Base-by-base conservation (phyloP, 2,329 filamentous ascomycete species). In the Colletotrichum lentis region DNA sequence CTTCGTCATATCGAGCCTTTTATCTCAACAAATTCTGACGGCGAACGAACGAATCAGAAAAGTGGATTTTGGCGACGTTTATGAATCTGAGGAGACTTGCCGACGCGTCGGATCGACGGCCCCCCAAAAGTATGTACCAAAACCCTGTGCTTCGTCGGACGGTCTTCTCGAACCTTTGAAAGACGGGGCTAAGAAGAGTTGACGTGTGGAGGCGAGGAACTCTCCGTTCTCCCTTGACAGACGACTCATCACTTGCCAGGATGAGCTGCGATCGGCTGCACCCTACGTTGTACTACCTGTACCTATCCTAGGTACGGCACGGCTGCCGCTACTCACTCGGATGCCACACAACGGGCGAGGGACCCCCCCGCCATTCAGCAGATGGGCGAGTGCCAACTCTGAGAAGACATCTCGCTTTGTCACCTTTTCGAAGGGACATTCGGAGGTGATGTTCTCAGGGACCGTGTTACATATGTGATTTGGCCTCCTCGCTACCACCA, bases 171-270 rank as follows among this genome's bases (percentile, higher is more conserved):
- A 63, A 62, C 20, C 18, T 46, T 20, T 20, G 12, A 24, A 22
- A 63, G 55, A 43, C 41, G n/a, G 31, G 27, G 20, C 37, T 18
- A 20, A 27, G 35, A 49, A 60, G 54, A 22, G 43, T 24, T 60
- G 61, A 68, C 54, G 54, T 64, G 39, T 41, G 24, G 49, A 55
- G 27, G 53, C 53, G 46, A 55, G 49, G 49, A 50, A 39, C n/a
- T 52, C 41, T 43, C 61, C 24, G 49, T 44, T 31, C n/a, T 52
- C 41, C 49, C 61, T 44, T 39, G 49, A 65, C 22, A 39, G 37
- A 20, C 54, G 27, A 44, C 37, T 37, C 44, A 18, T 35, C 41
- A n/a, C 22, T 55, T 55, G 37, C n/a, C 24, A 16, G 43, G 14
- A 43, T 20, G 18, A 37, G 18, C 24, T 27, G 18, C 12, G 31